Conservation (phyloP, 306 rosid genomes). For the Cicer chorassanicum region DNA sequence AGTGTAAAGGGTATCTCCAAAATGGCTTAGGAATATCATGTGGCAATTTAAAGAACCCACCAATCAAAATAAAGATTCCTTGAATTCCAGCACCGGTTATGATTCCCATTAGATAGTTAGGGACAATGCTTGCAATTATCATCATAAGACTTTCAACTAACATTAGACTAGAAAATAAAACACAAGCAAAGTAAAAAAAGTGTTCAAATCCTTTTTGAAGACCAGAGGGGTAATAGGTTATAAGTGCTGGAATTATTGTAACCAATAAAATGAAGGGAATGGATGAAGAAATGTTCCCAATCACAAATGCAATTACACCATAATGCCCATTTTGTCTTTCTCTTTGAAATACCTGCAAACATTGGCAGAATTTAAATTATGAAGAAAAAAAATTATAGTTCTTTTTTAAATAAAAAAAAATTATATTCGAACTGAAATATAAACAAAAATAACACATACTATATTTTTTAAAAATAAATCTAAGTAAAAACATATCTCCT, state of each 20-base stretch:
- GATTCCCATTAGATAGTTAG: conserved; percentile 74
- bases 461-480: no score
- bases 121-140: conserved; percentile 72
- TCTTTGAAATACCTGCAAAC: conserved; percentile 56
- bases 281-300: conserved; percentile 67
- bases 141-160: conserved; percentile 83
- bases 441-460: no score
- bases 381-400: not conserved
- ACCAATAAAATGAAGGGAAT: conserved; percentile 56
- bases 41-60: conserved; percentile 68
- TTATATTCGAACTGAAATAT: no score
- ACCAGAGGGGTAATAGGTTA: conserved; percentile 58
- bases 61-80: conserved; percentile 59
- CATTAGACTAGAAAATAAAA: conserved; percentile 59
- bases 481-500: no score
- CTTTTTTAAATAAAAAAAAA: no score
- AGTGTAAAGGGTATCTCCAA: conserved; percentile 66
- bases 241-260: conserved; percentile 59
- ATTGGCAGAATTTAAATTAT: not conserved
- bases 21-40: conserved; percentile 53
- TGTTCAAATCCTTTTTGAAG: conserved; percentile 57
- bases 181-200: conserved; percentile 51
- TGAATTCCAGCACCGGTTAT: conserved; percentile 76
- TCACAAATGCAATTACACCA: conserved; percentile 58
- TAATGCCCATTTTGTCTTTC: conserved; percentile 82